phyloP scores from a whole-genome alignment of 1,139 yeast species.

The Debaryomyces psychrophilus region DNA sequence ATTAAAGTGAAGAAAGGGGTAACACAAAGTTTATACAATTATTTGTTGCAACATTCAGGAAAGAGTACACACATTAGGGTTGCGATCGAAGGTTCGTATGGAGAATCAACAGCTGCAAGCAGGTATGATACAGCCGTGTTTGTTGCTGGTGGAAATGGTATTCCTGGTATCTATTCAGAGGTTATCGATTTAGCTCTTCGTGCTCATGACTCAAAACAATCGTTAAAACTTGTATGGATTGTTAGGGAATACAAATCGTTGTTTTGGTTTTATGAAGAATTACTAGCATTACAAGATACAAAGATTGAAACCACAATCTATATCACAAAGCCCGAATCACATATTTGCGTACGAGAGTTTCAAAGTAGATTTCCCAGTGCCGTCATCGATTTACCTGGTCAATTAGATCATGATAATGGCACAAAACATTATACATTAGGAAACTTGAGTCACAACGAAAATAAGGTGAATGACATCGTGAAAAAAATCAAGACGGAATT shows the following conservation, averaged over 20 bases:
- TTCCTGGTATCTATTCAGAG: slow-evolving; percentile 51
- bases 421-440: background rate
- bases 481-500: slow-evolving; percentile 22
- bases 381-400: background rate
- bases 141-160: slow-evolving; percentile 53
- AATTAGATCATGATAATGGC: background rate
- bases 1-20: slow-evolving; percentile 46
- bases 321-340: slow-evolving; percentile 43
- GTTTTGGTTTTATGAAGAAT: slow-evolving; percentile 55
- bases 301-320: slow-evolving; percentile 41
- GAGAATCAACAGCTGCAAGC: slow-evolving; percentile 39
- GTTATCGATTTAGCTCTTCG: slow-evolving; percentile 28
- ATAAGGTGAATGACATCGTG: slow-evolving; percentile 10
- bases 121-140: slow-evolving; percentile 40
- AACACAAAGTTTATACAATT: slow-evolving; percentile 35
- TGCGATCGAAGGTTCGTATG: slow-evolving; percentile 52
- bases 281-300: slow-evolving; percentile 35
- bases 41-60: slow-evolving; percentile 27
- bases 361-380: slow-evolving; percentile 7
- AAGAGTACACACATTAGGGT: slow-evolving; percentile 33
- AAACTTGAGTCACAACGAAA: background rate
- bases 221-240: slow-evolving; percentile 54
- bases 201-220: slow-evolving; percentile 21
- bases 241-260: slow-evolving; percentile 48
- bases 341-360: slow-evolving; percentile 24